Evolutionary conservation across 2,329 filamentous ascomycete genomes (phyloP), one percentile per base, ranked within the genome.

Genomic region (Colletotrichum orchidophilum): DNA sequence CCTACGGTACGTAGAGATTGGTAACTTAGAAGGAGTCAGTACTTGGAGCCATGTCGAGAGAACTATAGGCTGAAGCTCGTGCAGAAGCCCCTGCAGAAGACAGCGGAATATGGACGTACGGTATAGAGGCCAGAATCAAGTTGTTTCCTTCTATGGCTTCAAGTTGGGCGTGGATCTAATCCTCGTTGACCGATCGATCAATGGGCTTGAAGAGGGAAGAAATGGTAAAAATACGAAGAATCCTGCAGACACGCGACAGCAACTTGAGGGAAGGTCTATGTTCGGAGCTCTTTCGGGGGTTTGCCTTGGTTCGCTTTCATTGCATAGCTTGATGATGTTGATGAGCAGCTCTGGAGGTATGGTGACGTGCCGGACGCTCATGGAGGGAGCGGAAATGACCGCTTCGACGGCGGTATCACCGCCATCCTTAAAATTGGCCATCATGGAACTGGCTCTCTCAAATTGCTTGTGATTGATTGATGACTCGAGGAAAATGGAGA

Each of bases 321-420:
- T 11, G 54, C 59, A 57, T 6, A 21, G 9, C 12, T n/a, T 5
- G 35, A 63, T 57, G 39, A 63, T 55, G 12, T 63, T 35, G 3
- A 63, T 27, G 2, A 68, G 9, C 12, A 68, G 65, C 52, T 68
- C 65, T 21, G 15, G 18, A n/a, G 65, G 65, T 7, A 68, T 29
- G 24, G 35, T 50, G 0, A 63, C 50, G 8, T 57, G 59, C n/a
- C 24, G 18, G 31, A 21, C 24, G 15, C 21, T 39, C 21, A 5
- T 8, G 3, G 13, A 9, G 21, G 54, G 11, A 26, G 54, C 6
- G 12, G 54, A 4, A 3, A 24, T 3, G n/a, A 26, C 54, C n/a
- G 3, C 21, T 24, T 24, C 2, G 54, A 6, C n/a, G 4, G 31
- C 33, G 33, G 21, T 8, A 5, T 24, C 8, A 31, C 18, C 31